Base-by-base conservation (phyloP, 208 protist species). In the Phytomonas sp. region DNA sequence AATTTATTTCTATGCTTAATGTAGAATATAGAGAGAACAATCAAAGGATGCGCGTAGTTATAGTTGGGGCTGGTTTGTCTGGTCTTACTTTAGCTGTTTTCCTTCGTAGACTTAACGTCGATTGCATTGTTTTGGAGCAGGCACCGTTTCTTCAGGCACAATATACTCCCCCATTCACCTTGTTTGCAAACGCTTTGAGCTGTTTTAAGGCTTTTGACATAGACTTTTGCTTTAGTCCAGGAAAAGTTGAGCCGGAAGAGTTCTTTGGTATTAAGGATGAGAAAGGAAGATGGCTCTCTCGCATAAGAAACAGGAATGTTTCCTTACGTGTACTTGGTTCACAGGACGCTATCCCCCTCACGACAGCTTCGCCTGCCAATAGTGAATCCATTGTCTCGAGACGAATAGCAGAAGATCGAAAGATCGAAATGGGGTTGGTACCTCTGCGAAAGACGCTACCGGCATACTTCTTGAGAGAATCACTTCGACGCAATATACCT, bases 191-290 rank as follows among this genome's bases (percentile, higher is more conserved):
- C 74, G 91, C 91, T 1, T 72, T 96, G 16, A 96, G 87, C 67
- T 96, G 91, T 67, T 96, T 84, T 71, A 93, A 93, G 68, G 91
- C 91, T 0, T 96, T 93, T 69, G 84, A 67, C 29, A 80, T 96
- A 77, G 87, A 88, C 19, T 69, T 84, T 77, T 34, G 91, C 34
- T 85, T 94, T 66, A 69, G 67, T 16, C 60, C 68, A 30, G 74
- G 66, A 30, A 76, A 78, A 60, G 73, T 81, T 37, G 60, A 79
- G 14, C 84, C 82, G 10, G 86, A 94, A 45, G 72, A 69, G 62
- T 78, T 72, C 66, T 96, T 93, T 71, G 88, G 88, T 23, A 88
- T 96, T 36, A 75, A 79, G 59, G 71, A 92, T 63, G 78, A 80
- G 8, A 52, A 70, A 4, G 69, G 81, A 1, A 40, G 74, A 0